phyloP scores from a whole-genome alignment of 2,329 filamentous ascomycete species.

The Fusarium acutatum region DNA sequence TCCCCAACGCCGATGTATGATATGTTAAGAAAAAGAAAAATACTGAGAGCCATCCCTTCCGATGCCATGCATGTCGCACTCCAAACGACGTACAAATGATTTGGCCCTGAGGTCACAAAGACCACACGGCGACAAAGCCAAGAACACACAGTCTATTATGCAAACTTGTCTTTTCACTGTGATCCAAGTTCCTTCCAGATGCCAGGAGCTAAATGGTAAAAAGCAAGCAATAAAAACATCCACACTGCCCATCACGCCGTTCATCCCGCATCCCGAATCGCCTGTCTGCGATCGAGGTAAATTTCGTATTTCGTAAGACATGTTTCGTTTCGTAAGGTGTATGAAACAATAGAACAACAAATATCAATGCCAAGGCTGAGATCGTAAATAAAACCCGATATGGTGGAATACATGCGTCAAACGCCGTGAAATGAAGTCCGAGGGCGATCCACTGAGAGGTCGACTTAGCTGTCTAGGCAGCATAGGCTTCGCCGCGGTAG shows the following conservation, averaged over 20 bases:
- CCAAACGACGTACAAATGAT: slow-evolving; percentile 36
- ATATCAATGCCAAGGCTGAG: slow-evolving; percentile 27
- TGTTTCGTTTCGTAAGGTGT: slow-evolving; percentile 44
- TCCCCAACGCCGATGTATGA: slow-evolving; percentile 38
- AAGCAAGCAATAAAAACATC: slow-evolving; percentile 6
- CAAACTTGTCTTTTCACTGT: slow-evolving; percentile 35
- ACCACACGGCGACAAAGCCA: slow-evolving; percentile 19
- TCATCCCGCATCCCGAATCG: slow-evolving; percentile 41
- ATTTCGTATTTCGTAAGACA: slow-evolving; percentile 47
- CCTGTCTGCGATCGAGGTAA: slow-evolving; percentile 36
- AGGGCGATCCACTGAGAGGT: slow-evolving; percentile 2
- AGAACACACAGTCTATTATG: slow-evolving; percentile 32
- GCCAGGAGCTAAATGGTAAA: slow-evolving; percentile 29
- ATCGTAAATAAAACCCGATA: slow-evolving; percentile 27
- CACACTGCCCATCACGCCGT: slow-evolving; percentile 34
- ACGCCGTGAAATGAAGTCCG: slow-evolving; percentile 40
- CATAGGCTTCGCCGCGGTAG: slow-evolving; percentile 39
- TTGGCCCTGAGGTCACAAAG: slow-evolving; percentile 19
- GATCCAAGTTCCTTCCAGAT: slow-evolving; percentile 28
- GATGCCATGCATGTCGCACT: slow-evolving; percentile 36
- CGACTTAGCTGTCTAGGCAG: slow-evolving; percentile 4
- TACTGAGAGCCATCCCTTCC: slow-evolving; percentile 30
- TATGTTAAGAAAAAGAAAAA: slow-evolving; percentile 19
- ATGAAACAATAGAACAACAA: slow-evolving; percentile 37
- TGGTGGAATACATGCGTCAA: slow-evolving; percentile 39